phyloP scores from a whole-genome alignment of 2,329 filamentous ascomycete species.

The Juglanconis juglandina region DNA sequence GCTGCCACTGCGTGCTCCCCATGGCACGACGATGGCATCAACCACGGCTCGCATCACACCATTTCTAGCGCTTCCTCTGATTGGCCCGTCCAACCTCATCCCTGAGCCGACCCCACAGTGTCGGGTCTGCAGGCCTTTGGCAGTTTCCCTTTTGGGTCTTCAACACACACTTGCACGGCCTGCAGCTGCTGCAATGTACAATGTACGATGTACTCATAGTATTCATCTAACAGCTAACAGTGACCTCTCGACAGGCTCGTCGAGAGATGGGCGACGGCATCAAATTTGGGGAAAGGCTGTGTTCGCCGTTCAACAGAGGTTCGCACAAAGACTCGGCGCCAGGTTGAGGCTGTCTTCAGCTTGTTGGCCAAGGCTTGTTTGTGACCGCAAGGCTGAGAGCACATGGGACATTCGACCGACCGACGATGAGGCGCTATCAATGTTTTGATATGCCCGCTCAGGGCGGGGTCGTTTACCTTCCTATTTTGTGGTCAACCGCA shows the following conservation, averaged over 20 bases:
- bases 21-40: constrained; percentile 4
- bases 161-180: no score
- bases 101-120: background rate
- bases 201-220: no score
- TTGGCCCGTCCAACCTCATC: background rate
- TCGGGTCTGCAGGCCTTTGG: background rate
- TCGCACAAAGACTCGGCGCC: no score
- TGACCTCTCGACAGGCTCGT: no score
- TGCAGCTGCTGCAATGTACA: no score
- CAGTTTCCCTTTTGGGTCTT: background rate
- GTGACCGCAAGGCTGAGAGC: background rate
- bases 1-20: background rate
- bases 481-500: background rate
- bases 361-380: background rate
- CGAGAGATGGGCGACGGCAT: no score
- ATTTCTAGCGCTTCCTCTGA: background rate
- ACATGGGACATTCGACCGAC: background rate
- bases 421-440: background rate
- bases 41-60: background rate
- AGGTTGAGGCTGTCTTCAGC: background rate
- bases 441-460: background rate
- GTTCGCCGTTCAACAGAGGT: no score
- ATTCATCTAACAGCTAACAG: no score
- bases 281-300: no score
- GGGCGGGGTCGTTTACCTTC: background rate